phyloP scores from a whole-genome alignment of 1,139 yeast species.

The Kodamaea sp. region DNA sequence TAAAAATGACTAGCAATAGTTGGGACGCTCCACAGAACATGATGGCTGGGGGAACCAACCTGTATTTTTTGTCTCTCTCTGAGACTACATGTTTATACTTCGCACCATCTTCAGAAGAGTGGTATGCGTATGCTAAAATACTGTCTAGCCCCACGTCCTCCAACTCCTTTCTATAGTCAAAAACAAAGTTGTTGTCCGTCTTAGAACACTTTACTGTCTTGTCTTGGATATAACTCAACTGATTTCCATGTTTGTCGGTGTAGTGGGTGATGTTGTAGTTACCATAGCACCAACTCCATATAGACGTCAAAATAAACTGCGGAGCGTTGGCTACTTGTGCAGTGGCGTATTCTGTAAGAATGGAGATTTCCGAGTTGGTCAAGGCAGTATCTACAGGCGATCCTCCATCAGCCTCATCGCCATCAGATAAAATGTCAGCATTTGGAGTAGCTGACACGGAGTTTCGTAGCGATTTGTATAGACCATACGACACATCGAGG shows the following conservation, averaged over 20 bases:
- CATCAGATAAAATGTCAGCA: conserved; percentile 17
- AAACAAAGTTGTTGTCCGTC: conserved; percentile 22
- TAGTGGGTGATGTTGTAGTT: conserved; percentile 31
- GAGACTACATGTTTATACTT: conserved; percentile 21
- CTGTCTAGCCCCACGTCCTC: conserved; percentile 41
- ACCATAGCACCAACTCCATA: conserved; percentile 52
- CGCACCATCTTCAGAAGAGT: conserved; percentile 20
- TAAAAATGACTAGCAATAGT: conserved; percentile 26
- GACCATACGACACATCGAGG: conserved; percentile 51
- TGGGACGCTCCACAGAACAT: conserved; percentile 28
- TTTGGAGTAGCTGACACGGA: conserved; percentile 28
- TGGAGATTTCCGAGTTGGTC: conserved; percentile 52
- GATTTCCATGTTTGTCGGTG: conserved; percentile 15
- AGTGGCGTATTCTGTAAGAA: conserved; percentile 49
- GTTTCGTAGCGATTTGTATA: conserved; percentile 46
- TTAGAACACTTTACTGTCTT: conserved; percentile 23
- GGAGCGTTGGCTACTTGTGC: conserved; percentile 53
- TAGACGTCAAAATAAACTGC: conserved; percentile 45
- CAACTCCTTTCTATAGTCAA: conserved; percentile 49
- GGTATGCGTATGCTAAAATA: conserved; percentile 50
- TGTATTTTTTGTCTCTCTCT: conserved; percentile 19
- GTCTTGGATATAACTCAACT: conserved; percentile 16
- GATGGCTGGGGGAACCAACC: conserved; percentile 27
- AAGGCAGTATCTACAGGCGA: conserved; percentile 39
- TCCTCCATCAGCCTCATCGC: conserved; percentile 11